Evolutionary conservation across 1,284 basidiomycete genomes (phyloP).

Genomic region (Fomitopsis palustris): DNA sequence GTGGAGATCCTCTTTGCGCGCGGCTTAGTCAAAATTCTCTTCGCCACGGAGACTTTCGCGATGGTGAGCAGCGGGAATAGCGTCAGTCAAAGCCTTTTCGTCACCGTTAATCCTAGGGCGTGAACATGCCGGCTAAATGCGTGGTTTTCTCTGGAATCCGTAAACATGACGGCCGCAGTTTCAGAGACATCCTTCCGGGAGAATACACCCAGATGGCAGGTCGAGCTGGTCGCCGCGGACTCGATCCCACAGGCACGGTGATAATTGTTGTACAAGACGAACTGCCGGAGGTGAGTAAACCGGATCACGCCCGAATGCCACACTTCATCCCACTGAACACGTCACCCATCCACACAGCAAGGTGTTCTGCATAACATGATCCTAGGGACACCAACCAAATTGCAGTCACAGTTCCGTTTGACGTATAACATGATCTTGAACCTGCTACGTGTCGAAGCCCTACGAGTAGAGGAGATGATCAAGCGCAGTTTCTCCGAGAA

Average conservation of each 20-base stretch:
- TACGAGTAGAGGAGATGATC: conserved; percentile 99
- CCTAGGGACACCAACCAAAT: conserved; percentile 86
- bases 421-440: conserved; percentile 99
- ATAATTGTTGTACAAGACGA: conserved; percentile 87
- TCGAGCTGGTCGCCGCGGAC: conserved; percentile 91
- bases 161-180: conserved; percentile 94
- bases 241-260: conserved; percentile 95
- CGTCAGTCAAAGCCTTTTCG: not conserved
- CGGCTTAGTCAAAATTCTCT: conserved; percentile 94
- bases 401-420: conserved; percentile 96
- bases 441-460: conserved; percentile 91
- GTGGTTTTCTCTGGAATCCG: conserved; percentile 96
- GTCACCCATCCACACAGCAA: conserved; percentile 45
- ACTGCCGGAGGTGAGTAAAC: conserved; percentile 72
- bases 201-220: conserved; percentile 99
- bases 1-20: conserved; percentile 97
- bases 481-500: conserved; percentile 99
- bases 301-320: not conserved
- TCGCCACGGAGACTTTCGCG: conserved; percentile 99
- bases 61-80: conserved; percentile 66
- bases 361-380: conserved; percentile 84
- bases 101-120: conserved; percentile 59
- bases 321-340: not conserved
- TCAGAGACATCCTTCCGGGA: conserved; percentile 86
- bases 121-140: conserved; percentile 98